phyloP scores from a whole-genome alignment of 306 rosid genomes.

The Potentilla sterilis region DNA sequence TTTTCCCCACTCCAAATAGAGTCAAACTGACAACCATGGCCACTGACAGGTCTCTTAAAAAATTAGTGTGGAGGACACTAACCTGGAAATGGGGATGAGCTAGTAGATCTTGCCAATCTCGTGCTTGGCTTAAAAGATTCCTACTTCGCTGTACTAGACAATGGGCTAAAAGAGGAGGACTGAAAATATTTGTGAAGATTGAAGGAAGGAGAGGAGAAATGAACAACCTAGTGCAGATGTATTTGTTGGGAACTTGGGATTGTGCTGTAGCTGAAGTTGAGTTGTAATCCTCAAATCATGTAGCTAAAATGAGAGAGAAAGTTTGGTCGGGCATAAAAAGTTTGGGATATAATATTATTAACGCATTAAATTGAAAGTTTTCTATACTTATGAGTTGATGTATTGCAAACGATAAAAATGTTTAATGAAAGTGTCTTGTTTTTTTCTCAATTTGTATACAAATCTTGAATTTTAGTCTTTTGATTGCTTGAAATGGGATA shows the following conservation, averaged over 20 bases:
- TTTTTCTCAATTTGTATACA: too few species aligned
- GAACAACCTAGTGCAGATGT: background rate
- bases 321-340: background rate
- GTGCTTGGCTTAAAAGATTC: slow-evolving; percentile 5
- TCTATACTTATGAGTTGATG: too few species aligned
- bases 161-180: background rate
- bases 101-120: slow-evolving; percentile 1
- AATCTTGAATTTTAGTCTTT: too few species aligned
- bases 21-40: slow-evolving; percentile 5
- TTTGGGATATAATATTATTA: background rate
- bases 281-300: background rate
- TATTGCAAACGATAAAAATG: too few species aligned
- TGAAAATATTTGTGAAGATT: background rate
- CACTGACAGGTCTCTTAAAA: background rate
- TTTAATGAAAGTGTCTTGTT: too few species aligned
- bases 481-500: too few species aligned
- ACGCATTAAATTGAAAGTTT: background rate
- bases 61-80: background rate
- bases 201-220: background rate
- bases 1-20: background rate
- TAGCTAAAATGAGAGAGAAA: background rate
- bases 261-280: background rate
- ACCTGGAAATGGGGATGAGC: background rate
- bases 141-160: background rate
- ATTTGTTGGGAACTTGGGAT: background rate